Evolutionary conservation across 176 grass and related monocot species (phyloP).

Genomic region (Luzula sylvatica): DNA sequence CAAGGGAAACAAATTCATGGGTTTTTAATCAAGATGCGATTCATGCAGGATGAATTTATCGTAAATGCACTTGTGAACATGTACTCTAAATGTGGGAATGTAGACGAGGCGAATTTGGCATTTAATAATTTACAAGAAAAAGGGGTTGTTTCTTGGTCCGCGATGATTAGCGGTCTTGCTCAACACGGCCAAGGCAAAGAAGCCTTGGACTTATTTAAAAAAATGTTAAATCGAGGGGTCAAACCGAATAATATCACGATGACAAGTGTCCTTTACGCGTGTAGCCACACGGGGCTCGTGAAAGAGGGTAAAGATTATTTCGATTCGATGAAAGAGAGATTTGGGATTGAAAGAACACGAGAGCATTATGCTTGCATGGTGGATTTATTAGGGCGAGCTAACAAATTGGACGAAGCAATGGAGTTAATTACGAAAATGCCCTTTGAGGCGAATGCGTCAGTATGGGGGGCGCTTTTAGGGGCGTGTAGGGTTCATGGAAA

Average conservation of each 20-base stretch:
- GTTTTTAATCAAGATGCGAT: constrained; percentile 55
- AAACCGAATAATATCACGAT: constrained; percentile 75
- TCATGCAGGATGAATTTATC: constrained; percentile 57
- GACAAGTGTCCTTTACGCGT: constrained; percentile 74
- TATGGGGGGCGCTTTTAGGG: constrained; percentile 70
- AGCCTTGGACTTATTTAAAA: constrained; percentile 53
- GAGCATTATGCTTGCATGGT: constrained; percentile 85
- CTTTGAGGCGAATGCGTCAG: constrained; percentile 51
- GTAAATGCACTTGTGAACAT: constrained; percentile 87
- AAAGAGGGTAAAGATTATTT: constrained; percentile 64
- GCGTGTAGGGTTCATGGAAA: constrained; percentile 56
- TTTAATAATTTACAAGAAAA: constrained; percentile 53
- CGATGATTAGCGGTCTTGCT: constrained; percentile 89
- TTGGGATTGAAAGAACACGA: constrained; percentile 56
- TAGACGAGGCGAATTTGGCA: constrained; percentile 59
- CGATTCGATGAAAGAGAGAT: constrained; percentile 66
- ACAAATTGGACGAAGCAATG: constrained; percentile 70
- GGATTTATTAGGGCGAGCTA: constrained; percentile 75
- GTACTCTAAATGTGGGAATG: constrained; percentile 83
- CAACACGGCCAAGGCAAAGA: constrained; percentile 74
- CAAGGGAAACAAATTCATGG: constrained; percentile 83
- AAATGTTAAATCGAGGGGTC: constrained; percentile 51
- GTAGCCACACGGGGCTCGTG: constrained; percentile 72
- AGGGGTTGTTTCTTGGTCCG: constrained; percentile 86
- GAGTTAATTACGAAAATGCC: constrained; percentile 61